Conservation (phyloP, 23 red algal species). For the Gracilaria domingensis region DNA sequence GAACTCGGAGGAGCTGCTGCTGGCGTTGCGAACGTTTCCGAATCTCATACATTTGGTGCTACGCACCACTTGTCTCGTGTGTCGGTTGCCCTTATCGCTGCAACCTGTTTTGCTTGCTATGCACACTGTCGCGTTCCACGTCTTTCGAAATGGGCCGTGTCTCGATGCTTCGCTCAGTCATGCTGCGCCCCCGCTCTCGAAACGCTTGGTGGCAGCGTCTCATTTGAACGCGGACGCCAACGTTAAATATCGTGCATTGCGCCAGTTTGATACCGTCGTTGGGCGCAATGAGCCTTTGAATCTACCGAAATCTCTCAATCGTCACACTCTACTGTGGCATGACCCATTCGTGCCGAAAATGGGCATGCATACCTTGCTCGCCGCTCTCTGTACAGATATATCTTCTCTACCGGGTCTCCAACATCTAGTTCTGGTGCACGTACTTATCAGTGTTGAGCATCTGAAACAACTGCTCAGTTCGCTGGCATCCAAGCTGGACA, state of each 20-base stretch:
- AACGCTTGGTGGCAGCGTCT: not conserved
- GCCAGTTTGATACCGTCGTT: slow-evolving; percentile 19
- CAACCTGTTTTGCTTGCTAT: slow-evolving; percentile 2
- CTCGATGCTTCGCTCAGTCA: not conserved
- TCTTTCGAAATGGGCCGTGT: not conserved
- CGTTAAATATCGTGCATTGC: not conserved
- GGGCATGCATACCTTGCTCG: not conserved
- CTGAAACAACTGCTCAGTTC: not conserved
- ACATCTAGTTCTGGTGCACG: not conserved
- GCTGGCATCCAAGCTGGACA: not conserved
- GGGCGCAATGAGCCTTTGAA: not conserved
- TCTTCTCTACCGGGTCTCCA: not conserved
- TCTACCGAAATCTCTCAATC: not conserved
- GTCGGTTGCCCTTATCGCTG: not conserved
- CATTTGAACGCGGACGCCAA: not conserved
- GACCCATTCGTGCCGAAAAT: not conserved
- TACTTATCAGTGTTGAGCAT: not conserved
- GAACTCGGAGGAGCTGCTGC: not conserved
- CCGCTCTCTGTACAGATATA: not conserved
- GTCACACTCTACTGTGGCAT: not conserved
- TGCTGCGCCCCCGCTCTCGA: not conserved
- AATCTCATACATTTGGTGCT: not conserved
- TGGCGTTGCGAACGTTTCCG: not conserved
- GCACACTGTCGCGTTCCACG: not conserved
- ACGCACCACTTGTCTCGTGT: slow-evolving; percentile 3